Evolutionary conservation across 2,329 filamentous ascomycete genomes (phyloP).

Genomic region (Venturia carpophila): DNA sequence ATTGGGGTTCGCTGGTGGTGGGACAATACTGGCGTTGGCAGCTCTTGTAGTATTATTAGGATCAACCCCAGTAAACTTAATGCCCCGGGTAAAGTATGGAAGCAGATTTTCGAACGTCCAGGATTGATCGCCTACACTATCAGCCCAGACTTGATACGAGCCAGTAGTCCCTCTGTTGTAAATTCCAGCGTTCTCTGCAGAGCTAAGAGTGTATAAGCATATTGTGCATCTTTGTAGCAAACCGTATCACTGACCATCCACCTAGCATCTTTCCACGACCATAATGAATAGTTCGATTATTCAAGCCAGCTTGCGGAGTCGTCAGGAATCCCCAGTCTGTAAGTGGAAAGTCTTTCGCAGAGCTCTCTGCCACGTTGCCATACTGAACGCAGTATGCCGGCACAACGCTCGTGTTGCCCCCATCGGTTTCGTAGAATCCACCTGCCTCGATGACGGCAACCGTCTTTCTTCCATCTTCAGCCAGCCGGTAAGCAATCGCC

Average conservation of each 20-base stretch:
- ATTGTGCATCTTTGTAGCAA: not conserved
- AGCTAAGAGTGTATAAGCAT: not conserved
- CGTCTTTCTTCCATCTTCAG: slow-evolving; percentile 20
- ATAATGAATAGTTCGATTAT: slow-evolving; percentile 23
- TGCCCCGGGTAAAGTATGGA: slow-evolving; percentile 27
- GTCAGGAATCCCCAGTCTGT: slow-evolving; percentile 28
- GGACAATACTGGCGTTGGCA: slow-evolving; percentile 22
- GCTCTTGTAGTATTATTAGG: slow-evolving; percentile 25
- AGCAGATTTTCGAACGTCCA: slow-evolving; percentile 27
- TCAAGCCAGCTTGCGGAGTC: slow-evolving; percentile 23
- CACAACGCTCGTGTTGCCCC: slow-evolving; percentile 5
- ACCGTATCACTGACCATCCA: slow-evolving; percentile 1
- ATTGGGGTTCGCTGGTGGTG: slow-evolving; percentile 22
- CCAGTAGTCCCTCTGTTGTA: slow-evolving; percentile 15
- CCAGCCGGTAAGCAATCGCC: slow-evolving; percentile 15
- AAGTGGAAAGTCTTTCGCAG: slow-evolving; percentile 7
- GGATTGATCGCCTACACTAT: slow-evolving; percentile 27
- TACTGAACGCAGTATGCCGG: slow-evolving; percentile 6
- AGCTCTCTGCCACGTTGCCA: slow-evolving; percentile 6
- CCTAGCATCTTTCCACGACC: slow-evolving; percentile 27
- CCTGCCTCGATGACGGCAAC: slow-evolving; percentile 17
- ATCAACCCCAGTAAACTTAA: slow-evolving; percentile 24
- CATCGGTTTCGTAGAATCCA: slow-evolving; percentile 4
- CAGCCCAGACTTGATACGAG: slow-evolving; percentile 24
- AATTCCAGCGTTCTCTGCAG: slow-evolving; percentile 16